A percentile compares a stretch with the other conserved stretches of the same genome.
Conservation (phyloP, 192 early-diverging fungal species). For the Diversispora eburnea region DNA sequence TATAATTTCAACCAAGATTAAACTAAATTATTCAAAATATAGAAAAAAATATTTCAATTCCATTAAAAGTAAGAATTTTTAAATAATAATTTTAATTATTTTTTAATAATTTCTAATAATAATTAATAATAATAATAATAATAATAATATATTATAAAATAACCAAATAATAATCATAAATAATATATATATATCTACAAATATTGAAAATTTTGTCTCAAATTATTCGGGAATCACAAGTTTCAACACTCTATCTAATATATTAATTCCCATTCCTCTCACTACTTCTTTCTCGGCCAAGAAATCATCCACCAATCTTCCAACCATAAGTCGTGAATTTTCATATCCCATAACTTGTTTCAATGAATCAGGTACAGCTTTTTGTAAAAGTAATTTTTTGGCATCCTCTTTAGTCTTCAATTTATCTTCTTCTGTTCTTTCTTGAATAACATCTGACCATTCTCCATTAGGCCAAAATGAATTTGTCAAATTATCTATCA, state of each 20-base stretch:
- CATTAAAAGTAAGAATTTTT: too few relatives aligned
- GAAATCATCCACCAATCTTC: conserved; percentile 21
- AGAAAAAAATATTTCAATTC: too few relatives aligned
- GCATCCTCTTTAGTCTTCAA: conserved; percentile 17
- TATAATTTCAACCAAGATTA: too few relatives aligned
- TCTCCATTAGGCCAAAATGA: conserved; percentile 25
- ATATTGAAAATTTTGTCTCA: not conserved
- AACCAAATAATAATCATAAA: not conserved
- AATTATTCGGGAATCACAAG: conserved; percentile 3
- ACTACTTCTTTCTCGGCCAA: conserved; percentile 20
- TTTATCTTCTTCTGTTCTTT: conserved; percentile 23
- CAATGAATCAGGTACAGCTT: conserved; percentile 16
- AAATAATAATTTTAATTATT: too few relatives aligned
- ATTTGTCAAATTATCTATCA: conserved; percentile 11
- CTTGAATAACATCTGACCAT: not conserved
- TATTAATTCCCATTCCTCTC: conserved; percentile 17
- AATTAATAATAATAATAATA: too few relatives aligned
- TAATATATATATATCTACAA: not conserved
- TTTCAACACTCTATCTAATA: conserved; percentile 16
- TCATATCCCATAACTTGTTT: conserved; percentile 22
- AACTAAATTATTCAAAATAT: too few relatives aligned
- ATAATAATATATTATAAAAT: too few relatives aligned
- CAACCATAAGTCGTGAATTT: conserved; percentile 17
- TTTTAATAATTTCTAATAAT: too few relatives aligned
- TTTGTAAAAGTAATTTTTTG: conserved; percentile 19